Evolutionary conservation across 2,329 filamentous ascomycete genomes (phyloP), one percentile per base, ranked within the genome.

Genomic region (Penicillium freii): DNA sequence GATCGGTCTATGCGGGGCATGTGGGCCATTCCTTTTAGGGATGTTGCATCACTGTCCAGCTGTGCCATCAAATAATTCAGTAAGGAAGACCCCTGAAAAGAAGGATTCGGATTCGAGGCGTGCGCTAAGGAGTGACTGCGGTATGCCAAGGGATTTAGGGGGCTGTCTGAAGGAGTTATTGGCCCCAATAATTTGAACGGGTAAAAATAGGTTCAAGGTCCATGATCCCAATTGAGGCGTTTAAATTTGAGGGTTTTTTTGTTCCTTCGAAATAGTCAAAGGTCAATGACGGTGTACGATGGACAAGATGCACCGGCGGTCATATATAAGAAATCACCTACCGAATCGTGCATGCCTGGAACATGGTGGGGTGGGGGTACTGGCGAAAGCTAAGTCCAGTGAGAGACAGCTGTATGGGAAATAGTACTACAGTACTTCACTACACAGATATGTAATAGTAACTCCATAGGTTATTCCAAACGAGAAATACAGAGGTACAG

Each of bases 11-110:
- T 25, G 46, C 45, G 46, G 46, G 49, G 42, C 54, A 49, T 34
- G 43, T 57, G 52, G 31, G 19, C 33, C 46, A 60, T 62, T 62
- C 61, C 59, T 60, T 17, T 33, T 17, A 52, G 47, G 44, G 34
- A 51, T 44, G 36, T 27, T 13, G 17, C 5, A 29, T 43, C 34
- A 34, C 31, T 47, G 0, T 13, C 1, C 9, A 8, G 31, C 19
- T 46, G n/a, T 31, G 6, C 33, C 13, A 23, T 34, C 44, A 33
- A 29, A 45, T 25, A 27, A 52, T 31, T 5, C n/a, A 29, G 27
- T 33, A 27, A 21, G n/a, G 5, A 23, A 10, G 6, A 2, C 31
- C 29, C 19, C 44, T 15, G 29, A 27, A 21, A 2, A 6, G 7
- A 47, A 47, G 9, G 19, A 17, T 25, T 47, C 5, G 9, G 19